A percentile compares a stretch with the other conserved stretches of the same genome.
phyloP scores from a whole-genome alignment of 2,329 filamentous ascomycete species.

The Colletotrichum sp. region DNA sequence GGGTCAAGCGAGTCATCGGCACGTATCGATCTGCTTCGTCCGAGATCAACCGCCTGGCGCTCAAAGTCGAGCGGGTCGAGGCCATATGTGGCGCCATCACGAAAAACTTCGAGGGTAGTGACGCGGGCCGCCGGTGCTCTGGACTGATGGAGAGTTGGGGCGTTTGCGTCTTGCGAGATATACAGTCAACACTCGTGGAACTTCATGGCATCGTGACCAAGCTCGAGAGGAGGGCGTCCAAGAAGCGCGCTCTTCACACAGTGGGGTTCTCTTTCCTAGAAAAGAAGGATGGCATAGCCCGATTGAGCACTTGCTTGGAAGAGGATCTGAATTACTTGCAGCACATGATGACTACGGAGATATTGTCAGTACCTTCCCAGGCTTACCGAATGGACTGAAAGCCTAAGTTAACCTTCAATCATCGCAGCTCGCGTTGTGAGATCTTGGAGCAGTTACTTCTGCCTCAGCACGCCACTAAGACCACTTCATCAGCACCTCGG shows the following conservation, averaged over 20 bases:
- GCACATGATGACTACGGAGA: neutral
- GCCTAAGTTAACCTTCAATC: neutral
- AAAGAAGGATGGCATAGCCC: neutral
- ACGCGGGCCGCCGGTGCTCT: neutral
- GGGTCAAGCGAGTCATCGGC: conserved; percentile 62
- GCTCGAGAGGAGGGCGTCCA: neutral
- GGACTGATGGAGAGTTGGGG: neutral
- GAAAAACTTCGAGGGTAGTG: neutral
- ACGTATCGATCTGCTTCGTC: conserved; percentile 8
- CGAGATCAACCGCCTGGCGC: neutral
- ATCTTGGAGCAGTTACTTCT: neutral
- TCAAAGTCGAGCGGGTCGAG: neutral
- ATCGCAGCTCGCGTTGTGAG: neutral
- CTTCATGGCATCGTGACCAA: neutral
- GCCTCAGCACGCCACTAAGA: neutral
- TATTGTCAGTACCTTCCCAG: neutral
- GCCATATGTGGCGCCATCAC: neutral
- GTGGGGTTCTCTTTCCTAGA: neutral
- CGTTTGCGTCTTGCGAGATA: neutral
- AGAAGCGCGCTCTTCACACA: neutral
- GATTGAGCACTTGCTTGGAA: neutral
- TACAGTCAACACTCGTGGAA: neutral
- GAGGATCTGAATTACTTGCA: neutral
- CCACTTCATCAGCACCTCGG: neutral
- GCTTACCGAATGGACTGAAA: too few species aligned